Base-by-base conservation (phyloP, 768 basidiomycete species). In the Psilocybe subaeruginosa region DNA sequence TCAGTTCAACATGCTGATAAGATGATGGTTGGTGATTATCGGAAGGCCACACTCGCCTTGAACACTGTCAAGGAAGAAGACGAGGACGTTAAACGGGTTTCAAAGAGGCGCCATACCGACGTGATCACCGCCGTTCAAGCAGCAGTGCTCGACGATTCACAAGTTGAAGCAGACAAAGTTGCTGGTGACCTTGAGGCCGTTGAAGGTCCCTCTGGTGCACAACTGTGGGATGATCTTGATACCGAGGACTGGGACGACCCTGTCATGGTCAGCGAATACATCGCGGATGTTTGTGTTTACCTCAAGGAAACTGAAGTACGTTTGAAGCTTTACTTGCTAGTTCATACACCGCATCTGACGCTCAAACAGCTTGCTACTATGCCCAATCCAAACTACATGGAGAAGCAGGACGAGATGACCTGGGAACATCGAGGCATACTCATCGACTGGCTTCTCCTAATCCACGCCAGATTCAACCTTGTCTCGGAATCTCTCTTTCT, bases 231-330 rank as follows among this genome's bases (percentile, higher is more conserved):
- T 4, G 64, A 65, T 31, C 53, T 65, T 5, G 95, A 98, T 65
- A 87, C 86, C 2, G 93, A 90, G 19, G 96, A 98, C 72, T 86
- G 80, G 56, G 94, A 95, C 56, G 97, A 99, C 70, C 97, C 97
- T 12, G 80, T 93, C 62, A 98, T 97, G 96, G 96, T 97, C 65
- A 91, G 91, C 76, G 94, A 98, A 76, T 99, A 99, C 70, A 95
- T 97, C 57, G 80, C 79, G 29, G 97, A 99, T 59, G 95, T 98
- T 63, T 96, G 95, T 78, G 80, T 90, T 58, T 99, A 99, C 77
- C 84, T 98, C 78, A 92, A 89, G 72, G 77, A 85, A 62, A 80
- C 89, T 61, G 95, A 98, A 85, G 95, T 95, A 71, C 30, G 64
- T 47, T 33, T 55, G 9, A 41, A 27, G 16, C 29, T 17, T 37